phyloP scores from a whole-genome alignment of 2,329 filamentous ascomycete species.

The Xylaria sp. region DNA sequence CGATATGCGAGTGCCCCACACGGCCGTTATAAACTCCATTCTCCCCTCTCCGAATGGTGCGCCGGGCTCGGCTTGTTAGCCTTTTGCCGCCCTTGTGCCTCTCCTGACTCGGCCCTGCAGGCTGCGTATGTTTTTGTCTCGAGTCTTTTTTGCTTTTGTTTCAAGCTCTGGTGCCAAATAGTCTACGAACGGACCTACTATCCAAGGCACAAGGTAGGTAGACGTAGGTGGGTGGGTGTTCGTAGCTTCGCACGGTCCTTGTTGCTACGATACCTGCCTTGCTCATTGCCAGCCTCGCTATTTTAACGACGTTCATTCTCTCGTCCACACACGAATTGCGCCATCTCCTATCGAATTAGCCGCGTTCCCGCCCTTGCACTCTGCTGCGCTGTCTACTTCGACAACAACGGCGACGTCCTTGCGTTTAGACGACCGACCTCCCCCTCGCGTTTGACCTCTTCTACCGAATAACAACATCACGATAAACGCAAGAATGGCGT shows the following conservation, averaged over 20 bases:
- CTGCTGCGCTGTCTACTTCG: neutral
- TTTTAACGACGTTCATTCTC: neutral
- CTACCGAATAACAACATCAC: slow-evolving; percentile 1
- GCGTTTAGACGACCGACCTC: neutral
- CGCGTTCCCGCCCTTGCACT: neutral
- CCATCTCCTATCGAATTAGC: neutral
- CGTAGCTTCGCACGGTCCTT: neutral
- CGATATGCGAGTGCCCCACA: slow-evolving; percentile 5
- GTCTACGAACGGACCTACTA: too few relatives aligned
- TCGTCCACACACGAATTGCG: neutral
- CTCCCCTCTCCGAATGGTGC: neutral
- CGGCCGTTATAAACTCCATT: neutral
- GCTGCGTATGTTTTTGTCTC: neutral
- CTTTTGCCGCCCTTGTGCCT: slow-evolving; percentile 15
- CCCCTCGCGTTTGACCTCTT: slow-evolving; percentile 3
- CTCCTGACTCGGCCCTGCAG: neutral
- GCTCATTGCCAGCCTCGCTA: slow-evolving; percentile 5
- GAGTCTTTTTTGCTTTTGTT: slow-evolving; percentile 6
- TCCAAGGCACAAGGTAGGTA: neutral
- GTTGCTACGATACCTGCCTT: slow-evolving; percentile 4
- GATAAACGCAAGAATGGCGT: slow-evolving; percentile 68
- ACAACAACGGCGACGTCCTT: slow-evolving; percentile 5
- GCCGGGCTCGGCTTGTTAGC: neutral
- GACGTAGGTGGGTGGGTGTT: slow-evolving; percentile 15
- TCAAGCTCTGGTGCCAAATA: neutral